phyloP scores from a whole-genome alignment of 2,329 filamentous ascomycete genomes.

The Epichloe sibirici region DNA sequence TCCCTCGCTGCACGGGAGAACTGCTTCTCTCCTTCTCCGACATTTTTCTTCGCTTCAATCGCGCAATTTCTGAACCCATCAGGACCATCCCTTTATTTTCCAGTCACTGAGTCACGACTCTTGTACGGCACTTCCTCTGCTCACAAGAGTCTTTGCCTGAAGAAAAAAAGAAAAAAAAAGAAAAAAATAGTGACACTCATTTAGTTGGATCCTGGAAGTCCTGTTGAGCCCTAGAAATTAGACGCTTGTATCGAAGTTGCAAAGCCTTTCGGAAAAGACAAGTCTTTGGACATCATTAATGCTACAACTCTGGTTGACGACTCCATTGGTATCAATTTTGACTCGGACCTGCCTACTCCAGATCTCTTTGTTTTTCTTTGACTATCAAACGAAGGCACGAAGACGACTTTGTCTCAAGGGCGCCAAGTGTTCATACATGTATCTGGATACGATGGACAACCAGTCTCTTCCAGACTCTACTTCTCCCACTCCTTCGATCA shows the following conservation, averaged over 20 bases:
- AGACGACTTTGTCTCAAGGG: not conserved
- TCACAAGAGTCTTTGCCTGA: not conserved
- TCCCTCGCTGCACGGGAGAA: not conserved
- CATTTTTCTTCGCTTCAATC: not conserved
- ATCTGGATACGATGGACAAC: conserved; percentile 18
- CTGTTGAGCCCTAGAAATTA: not conserved
- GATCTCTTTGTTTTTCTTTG: conserved; percentile 9
- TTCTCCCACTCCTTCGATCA: conserved; percentile 12
- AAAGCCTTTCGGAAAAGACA: conserved; percentile 9
- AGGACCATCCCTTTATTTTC: not conserved
- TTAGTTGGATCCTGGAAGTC: not conserved
- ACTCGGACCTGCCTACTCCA: conserved; percentile 19
- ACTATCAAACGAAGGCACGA: conserved; percentile 6
- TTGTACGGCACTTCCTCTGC: not conserved
- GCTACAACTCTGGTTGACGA: not conserved
- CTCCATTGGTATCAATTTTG: conserved; percentile 9
- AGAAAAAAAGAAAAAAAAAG: not conserved
- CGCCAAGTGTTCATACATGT: not conserved
- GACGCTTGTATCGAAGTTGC: not conserved
- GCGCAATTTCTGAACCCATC: not conserved
- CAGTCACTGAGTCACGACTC: not conserved
- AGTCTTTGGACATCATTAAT: conserved; percentile 3
- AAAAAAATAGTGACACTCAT: not conserved
- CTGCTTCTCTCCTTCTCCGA: not conserved
- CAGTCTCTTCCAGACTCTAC: conserved; percentile 13